Conservation (phyloP, 2,329 filamentous ascomycete genomes). For the Phialemoniopsis sp. region DNA sequence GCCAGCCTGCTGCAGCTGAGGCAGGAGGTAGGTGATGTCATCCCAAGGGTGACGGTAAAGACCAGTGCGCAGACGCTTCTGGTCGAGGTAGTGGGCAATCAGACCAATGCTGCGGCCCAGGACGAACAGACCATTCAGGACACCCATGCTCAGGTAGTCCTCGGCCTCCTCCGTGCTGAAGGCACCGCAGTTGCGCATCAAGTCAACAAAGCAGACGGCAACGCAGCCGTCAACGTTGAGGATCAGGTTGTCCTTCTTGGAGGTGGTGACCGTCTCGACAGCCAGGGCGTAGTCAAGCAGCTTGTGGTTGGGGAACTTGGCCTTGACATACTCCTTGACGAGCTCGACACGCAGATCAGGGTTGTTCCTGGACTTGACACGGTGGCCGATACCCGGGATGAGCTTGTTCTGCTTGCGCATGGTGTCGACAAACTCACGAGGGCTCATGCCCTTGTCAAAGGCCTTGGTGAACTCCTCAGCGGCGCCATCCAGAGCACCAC, state of each 20-base stretch:
- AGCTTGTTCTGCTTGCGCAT: slow-evolving; percentile 99
- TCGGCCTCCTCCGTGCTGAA: slow-evolving; percentile 96
- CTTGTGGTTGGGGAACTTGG: slow-evolving; percentile 97
- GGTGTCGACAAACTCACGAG: slow-evolving; percentile 96
- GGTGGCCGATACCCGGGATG: slow-evolving; percentile 97
- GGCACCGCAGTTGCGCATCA: slow-evolving; percentile 95
- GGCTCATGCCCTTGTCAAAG: slow-evolving; percentile 95
- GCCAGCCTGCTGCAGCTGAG: slow-evolving; percentile 67
- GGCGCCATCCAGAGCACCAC: slow-evolving; percentile 95
- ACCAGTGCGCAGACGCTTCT: slow-evolving; percentile 98
- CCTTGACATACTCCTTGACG: slow-evolving; percentile 97
- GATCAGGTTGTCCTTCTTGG: slow-evolving; percentile 99
- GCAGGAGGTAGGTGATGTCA: slow-evolving; percentile 93
- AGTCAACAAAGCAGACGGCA: slow-evolving; percentile 97
- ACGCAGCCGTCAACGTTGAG: slow-evolving; percentile 98
- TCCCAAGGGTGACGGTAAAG: slow-evolving; percentile 99
- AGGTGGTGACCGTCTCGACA: slow-evolving; percentile 96
- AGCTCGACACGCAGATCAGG: slow-evolving; percentile 98
- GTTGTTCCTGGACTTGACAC: slow-evolving; percentile 99
- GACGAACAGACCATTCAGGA: slow-evolving; percentile 98
- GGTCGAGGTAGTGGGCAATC: slow-evolving; percentile 99
- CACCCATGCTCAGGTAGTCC: slow-evolving; percentile 98
- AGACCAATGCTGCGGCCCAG: slow-evolving; percentile 95
- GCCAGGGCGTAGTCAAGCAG: slow-evolving; percentile 98
- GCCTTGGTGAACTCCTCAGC: slow-evolving; percentile 98